Percentiles rank a stretch among this genome's conserved stretches.
phyloP scores from a whole-genome alignment of 257 asterid genomes.

The Verbena officinalis region DNA sequence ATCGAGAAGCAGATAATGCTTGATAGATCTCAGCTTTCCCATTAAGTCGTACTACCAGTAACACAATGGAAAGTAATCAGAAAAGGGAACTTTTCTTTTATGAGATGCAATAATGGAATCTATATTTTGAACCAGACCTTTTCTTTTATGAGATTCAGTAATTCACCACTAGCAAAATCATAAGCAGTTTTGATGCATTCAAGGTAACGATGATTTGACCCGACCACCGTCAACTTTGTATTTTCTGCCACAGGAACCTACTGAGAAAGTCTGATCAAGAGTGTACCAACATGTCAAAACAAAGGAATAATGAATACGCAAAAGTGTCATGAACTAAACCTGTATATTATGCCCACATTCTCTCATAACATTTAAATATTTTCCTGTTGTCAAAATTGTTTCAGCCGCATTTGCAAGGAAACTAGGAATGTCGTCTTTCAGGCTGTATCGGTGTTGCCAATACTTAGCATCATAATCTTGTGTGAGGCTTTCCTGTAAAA shows the following conservation, averaged over 20 bases:
- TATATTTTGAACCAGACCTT: slow-evolving; percentile 57
- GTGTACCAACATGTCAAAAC: slow-evolving; percentile 33
- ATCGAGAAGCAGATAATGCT: slow-evolving; percentile 99
- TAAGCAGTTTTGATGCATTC: slow-evolving; percentile 95
- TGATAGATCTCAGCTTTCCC: slow-evolving; percentile 95
- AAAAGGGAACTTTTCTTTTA: too few relatives aligned
- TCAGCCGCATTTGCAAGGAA: slow-evolving; percentile 97
- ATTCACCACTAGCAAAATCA: slow-evolving; percentile 97
- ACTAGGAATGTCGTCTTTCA: slow-evolving; percentile 91
- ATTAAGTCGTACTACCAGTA: slow-evolving; percentile 86
- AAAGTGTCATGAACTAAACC: slow-evolving; percentile 47
- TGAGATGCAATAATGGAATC: too few relatives aligned
- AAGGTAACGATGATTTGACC: slow-evolving; percentile 91
- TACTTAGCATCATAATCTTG: slow-evolving; percentile 93
- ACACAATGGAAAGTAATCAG: slow-evolving; percentile 31
- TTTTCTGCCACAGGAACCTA: slow-evolving; percentile 91
- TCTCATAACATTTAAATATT: slow-evolving; percentile 96
- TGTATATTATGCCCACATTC: slow-evolving; percentile 93
- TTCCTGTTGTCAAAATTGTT: slow-evolving; percentile 91
- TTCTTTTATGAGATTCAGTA: slow-evolving; percentile 83
- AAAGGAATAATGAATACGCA: slow-evolving; percentile 19
- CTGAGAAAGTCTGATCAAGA: slow-evolving; percentile 44
- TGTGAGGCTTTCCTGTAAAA: slow-evolving; percentile 88
- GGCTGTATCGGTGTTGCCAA: slow-evolving; percentile 98
- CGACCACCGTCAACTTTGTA: slow-evolving; percentile 72